Base-by-base conservation (phyloP, 306 rosid species). In the Mimosa pudica region DNA sequence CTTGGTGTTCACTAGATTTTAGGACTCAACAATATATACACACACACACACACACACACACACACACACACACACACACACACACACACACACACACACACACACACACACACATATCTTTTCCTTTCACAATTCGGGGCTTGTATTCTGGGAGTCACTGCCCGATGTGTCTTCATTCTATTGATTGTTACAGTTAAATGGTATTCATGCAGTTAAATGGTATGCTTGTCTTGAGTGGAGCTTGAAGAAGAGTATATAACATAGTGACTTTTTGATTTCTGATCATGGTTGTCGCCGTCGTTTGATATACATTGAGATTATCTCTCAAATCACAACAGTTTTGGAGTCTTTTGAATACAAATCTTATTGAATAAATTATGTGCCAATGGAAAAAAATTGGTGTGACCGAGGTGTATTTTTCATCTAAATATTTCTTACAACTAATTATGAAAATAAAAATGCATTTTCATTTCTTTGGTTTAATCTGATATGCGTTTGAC, bases 351-450 rank as follows among this genome's bases (percentile, higher is more conserved):
- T 38, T 46, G 20, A 44, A 48, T 47, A 35, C 32, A 30, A 51
- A 48, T 16, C 30, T 51, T 9, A 32, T 72, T 72, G 62, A 51
- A 5, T 51, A 49, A 17, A 16, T 7, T 71, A 32, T 6, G 76
- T 49, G 46, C 62, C 8, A 71, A 71, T 45, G 38, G 10, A 24
- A 68, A 17, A n/a, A 68, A 68, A 8, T n/a, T 68, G 72, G 72
- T 42, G n/a, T 68, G 17, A 68, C 55, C 18, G 11, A 4, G 48
- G 36, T 45, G 4, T 69, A n/a, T 45, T n/a, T n/a, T 45, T 14
- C 36, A 44, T 5, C 55, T 47, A 4, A 44, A 11, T 8, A 69
- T 45, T 18, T 44, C 38, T 45, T 41, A 67, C 9, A 4, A 69
- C 17, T 44, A 44, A 20, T 18, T 65, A 69, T 69, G 55, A 9